Evolutionary conservation across 2,329 filamentous ascomycete genomes (phyloP).

Genomic region (Thelonectria discophora): DNA sequence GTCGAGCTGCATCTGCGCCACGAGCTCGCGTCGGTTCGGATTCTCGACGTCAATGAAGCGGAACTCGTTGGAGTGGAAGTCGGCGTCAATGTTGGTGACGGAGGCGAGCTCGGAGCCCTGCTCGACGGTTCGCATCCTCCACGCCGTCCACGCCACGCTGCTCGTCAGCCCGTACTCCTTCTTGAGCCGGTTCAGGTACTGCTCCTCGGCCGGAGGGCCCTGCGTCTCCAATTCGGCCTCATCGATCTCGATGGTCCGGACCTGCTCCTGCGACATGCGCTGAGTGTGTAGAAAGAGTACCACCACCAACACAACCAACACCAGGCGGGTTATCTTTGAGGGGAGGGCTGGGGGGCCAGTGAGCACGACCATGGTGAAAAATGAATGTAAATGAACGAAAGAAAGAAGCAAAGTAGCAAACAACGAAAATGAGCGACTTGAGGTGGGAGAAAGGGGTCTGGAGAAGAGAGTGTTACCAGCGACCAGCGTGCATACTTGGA

Average conservation of each 20-base stretch:
- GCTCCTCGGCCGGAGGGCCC: conserved; percentile 43
- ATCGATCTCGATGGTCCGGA: conserved; percentile 5
- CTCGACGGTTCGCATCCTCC: conserved; percentile 45
- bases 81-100: conserved; percentile 43
- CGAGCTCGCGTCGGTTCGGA: conserved; percentile 39
- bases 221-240: conserved; percentile 29
- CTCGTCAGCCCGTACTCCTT: conserved; percentile 43
- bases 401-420: conserved; percentile 11
- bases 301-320: conserved; percentile 40
- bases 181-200: conserved; percentile 44
- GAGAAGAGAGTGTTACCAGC: conserved; percentile 27
- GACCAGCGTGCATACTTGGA: conserved; percentile 34
- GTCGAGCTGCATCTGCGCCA: conserved; percentile 44
- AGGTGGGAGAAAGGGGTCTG: conserved; percentile 33
- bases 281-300: conserved; percentile 39
- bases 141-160: conserved; percentile 47
- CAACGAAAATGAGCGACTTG: conserved; percentile 37
- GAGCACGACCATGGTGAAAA: conserved; percentile 39
- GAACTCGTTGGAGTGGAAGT: conserved; percentile 45
- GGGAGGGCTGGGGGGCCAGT: conserved; percentile 36
- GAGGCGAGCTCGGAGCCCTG: conserved; percentile 41
- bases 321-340: conserved; percentile 36
- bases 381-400: conserved; percentile 8
- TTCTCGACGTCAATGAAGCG: conserved; percentile 41
- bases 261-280: conserved; percentile 24